Base-by-base conservation (phyloP, 768 basidiomycete species). In the Rhizopogon roseolus region DNA sequence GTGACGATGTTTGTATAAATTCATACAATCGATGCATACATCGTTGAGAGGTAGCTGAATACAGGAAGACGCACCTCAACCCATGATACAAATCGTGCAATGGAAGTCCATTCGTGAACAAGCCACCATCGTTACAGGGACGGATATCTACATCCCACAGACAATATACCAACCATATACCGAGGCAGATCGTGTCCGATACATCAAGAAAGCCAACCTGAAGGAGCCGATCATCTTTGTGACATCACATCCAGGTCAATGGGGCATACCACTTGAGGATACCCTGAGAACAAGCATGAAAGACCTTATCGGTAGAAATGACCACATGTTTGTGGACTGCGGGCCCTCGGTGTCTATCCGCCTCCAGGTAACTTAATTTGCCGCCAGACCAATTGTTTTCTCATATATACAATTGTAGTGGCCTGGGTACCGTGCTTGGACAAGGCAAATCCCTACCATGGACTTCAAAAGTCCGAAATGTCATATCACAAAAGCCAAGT, bases 311-410 rank as follows among this genome's bases (percentile, higher is more conserved):
- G 72, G 76, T 54, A 81, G 81, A 28, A 86, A 88, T 39, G 80
- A 85, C 55, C 73, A 73, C 5, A 86, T 91, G 64, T 90, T 90
- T 57, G 73, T 80, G 60, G 76, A 82, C 4, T 81, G 88, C 41
- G 89, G 89, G 3, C 88, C 88, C 7, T 89, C 87, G 40, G 85
- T 91, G 36, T 90, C 88, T 1, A 86, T 91, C 55, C 80, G 88
- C 29, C 72, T 90, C 25, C 86, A 88, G 76, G 88, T 84, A 59
- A 61, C 79, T 57, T 41, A 39, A 22, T 49, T 44, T 32, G 36
- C 10, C 10, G 34, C 51, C 36, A 25, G 45, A 25, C 51, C 43
- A 43, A 14, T 13, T 41, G 27, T 14, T 16, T 17, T 2, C 22
- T 43, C 8, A 41, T 40, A 49, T 29, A 60, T 42, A 34, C 25